phyloP scores from a whole-genome alignment of 2,329 filamentous ascomycete species.

The Metarhizium brunneum region DNA sequence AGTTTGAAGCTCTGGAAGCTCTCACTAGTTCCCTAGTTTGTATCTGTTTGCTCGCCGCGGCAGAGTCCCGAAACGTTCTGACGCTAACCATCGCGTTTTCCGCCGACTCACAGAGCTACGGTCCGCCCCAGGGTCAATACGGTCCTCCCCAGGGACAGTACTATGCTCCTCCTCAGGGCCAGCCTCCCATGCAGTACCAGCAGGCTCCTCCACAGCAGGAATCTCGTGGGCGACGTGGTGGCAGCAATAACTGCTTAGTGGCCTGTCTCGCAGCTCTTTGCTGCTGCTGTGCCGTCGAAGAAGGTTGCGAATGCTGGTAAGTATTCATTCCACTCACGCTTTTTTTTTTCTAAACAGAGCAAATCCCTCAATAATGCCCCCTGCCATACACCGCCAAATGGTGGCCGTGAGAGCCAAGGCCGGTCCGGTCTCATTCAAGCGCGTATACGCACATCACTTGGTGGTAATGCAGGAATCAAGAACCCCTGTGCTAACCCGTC shows the following conservation, averaged over 20 bases:
- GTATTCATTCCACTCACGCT: constrained; percentile 7
- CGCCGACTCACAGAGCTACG: constrained; percentile 15
- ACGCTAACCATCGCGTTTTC: background rate
- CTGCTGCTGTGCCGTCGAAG: constrained; percentile 41
- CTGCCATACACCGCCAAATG: background rate
- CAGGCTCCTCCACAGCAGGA: constrained; percentile 25
- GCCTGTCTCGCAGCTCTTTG: constrained; percentile 39
- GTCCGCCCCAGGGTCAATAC: constrained; percentile 22
- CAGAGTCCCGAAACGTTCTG: background rate
- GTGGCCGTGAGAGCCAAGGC: background rate
- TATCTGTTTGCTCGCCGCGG: background rate
- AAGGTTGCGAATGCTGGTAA: constrained; percentile 41
- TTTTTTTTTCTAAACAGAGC: background rate
- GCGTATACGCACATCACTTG: background rate
- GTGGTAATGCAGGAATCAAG: background rate
- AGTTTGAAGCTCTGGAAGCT: constrained; percentile 10
- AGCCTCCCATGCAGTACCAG: constrained; percentile 35
- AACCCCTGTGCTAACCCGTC: background rate
- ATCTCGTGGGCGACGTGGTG: constrained; percentile 17
- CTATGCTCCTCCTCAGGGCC: constrained; percentile 21
- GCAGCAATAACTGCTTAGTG: constrained; percentile 33
- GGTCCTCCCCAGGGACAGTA: constrained; percentile 24
- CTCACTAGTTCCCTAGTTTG: background rate
- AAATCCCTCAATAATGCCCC: background rate
- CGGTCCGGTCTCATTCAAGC: background rate